phyloP scores from a whole-genome alignment of 345 rosid genomes.

The Excoecaria agallocha region DNA sequence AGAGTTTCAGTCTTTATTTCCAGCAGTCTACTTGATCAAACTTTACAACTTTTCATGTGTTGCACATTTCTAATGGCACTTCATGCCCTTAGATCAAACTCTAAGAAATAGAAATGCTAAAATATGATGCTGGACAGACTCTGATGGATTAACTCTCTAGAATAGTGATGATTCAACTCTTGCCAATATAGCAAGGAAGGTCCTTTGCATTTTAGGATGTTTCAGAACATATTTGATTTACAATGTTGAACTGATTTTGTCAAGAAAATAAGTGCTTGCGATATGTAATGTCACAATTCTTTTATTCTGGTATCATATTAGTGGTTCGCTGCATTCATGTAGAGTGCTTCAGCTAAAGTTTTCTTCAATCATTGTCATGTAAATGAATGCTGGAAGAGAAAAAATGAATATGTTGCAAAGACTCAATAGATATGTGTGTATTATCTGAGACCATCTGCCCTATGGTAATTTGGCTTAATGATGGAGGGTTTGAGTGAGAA shows the following conservation, averaged over 20 bases:
- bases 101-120: background rate
- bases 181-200: background rate
- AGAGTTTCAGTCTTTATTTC: background rate
- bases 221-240: background rate
- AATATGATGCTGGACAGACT: background rate
- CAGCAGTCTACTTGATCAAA: background rate
- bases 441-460: background rate
- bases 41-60: background rate
- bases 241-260: background rate
- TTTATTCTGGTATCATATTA: background rate
- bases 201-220: background rate
- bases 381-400: background rate
- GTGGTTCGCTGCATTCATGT: background rate
- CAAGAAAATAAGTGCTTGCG: background rate
- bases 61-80: background rate
- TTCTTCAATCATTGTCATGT: background rate
- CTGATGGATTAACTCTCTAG: background rate
- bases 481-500: background rate
- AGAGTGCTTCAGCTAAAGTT: background rate
- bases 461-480: background rate
- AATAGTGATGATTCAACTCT: background rate
- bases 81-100: too few relatives aligned
- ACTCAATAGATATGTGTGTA: background rate
- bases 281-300: too few relatives aligned
- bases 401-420: background rate